A percentile compares a stretch with the other conserved stretches of the same genome.
These are phyloP conservation scores for Aspergillus avenaceus DNA, from an alignment of 495 filamentous ascomycete species.

Conservation along the genomic window DNA sequence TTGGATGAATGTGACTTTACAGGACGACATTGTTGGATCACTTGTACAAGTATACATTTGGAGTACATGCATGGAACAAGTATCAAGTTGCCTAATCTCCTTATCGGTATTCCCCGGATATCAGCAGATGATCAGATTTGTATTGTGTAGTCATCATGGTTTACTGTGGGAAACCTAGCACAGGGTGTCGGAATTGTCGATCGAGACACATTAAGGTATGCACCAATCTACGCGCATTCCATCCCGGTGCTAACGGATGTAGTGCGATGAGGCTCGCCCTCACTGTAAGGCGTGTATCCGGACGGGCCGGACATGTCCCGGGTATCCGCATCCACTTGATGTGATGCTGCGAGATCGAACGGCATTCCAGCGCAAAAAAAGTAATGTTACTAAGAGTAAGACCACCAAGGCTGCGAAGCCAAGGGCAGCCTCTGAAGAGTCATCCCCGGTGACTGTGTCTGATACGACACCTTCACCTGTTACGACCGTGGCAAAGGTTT, in stretches of 20 bases:
- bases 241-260: not conserved
- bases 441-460: not conserved
- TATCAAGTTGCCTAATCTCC: not conserved
- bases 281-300: constrained; percentile 45
- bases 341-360: constrained; percentile 64
- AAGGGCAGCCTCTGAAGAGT: not conserved
- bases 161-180: constrained; percentile 69
- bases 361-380: constrained; percentile 51
- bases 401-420: not conserved
- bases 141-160: constrained; percentile 45
- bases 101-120: not conserved
- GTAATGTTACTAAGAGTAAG: constrained; percentile 1
- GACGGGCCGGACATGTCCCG: constrained; percentile 49
- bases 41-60: too few species aligned
- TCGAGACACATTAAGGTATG: constrained; percentile 57
- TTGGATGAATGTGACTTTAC: too few species aligned
- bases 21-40: too few species aligned
- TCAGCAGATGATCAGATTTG: not conserved
- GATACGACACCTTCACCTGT: not conserved
- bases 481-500: not conserved
- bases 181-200: constrained; percentile 64
- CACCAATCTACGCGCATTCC: too few species aligned
- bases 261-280: constrained; percentile 51
- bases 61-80: not conserved
- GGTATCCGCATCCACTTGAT: constrained; percentile 66